These are phyloP conservation scores for Tetrahymena malaccensis DNA, from an alignment of 73 alveolate species.

Conservation along the genomic window DNA sequence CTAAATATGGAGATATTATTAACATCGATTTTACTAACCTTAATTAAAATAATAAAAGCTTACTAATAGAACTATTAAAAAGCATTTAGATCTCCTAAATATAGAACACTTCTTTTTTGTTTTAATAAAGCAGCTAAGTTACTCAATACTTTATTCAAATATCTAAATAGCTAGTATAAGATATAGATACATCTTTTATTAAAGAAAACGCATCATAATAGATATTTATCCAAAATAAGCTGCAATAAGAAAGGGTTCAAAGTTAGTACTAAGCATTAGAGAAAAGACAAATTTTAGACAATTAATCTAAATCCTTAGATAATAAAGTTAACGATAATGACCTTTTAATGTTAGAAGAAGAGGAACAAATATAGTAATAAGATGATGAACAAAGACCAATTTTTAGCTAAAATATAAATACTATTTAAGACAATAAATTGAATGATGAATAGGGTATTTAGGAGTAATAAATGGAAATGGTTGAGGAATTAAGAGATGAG, in stretches of 20 bases:
- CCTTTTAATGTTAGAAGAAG: neutral
- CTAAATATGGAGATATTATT: neutral
- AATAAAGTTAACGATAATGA: neutral
- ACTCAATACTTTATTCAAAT: neutral
- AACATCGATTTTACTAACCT: neutral
- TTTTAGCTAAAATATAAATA: neutral
- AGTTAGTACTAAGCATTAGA: neutral
- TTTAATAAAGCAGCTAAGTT: neutral
- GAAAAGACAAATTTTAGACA: neutral
- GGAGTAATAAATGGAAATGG: neutral
- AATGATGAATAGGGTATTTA: too few species aligned
- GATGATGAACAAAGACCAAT: neutral
- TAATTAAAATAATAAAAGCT: too few species aligned
- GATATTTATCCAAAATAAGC: neutral
- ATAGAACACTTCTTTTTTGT: neutral
- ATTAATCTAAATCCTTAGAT: neutral
- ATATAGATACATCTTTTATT: neutral
- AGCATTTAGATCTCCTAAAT: neutral
- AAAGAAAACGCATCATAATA: neutral
- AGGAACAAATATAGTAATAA: neutral
- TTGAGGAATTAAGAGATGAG: neutral
- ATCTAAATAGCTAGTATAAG: neutral
- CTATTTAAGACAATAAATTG: too few species aligned
- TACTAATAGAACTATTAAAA: neutral
- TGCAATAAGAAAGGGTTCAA: neutral